These are phyloP conservation scores for Cinchona pubescens DNA, from an alignment of 257 asterid species.

Conservation along the genomic window DNA sequence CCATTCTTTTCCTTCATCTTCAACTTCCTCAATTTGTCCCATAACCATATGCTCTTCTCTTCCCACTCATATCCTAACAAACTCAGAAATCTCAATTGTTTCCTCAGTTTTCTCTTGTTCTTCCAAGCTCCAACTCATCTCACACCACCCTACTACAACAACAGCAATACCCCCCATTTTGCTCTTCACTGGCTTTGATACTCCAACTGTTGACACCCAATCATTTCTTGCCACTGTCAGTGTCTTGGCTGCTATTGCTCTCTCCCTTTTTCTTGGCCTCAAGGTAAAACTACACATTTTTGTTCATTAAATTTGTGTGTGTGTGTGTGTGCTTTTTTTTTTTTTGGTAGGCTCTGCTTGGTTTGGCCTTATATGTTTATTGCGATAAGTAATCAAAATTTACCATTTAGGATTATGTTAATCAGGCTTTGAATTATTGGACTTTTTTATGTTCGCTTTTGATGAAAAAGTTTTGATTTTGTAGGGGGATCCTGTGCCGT, in stretches of 20 bases:
- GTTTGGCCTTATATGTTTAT: not conserved
- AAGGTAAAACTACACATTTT: conserved; percentile 56
- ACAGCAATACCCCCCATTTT: conserved; percentile 43
- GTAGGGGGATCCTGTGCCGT: conserved; percentile 94
- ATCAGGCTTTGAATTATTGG: not conserved
- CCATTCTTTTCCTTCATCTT: conserved; percentile 5
- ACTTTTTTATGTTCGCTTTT: not conserved
- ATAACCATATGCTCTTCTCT: conserved; percentile 14
- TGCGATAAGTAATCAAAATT: not conserved
- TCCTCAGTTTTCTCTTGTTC: conserved; percentile 30
- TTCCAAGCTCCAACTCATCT: conserved; percentile 28
- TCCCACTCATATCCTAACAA: conserved; percentile 24
- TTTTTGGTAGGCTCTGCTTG: not conserved
- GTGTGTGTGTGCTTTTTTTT: no score
- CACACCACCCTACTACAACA: conserved; percentile 13
- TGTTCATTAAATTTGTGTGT: not conserved
- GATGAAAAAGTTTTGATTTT: not conserved
- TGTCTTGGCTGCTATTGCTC: conserved; percentile 77
- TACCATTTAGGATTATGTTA: not conserved
- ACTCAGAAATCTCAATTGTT: conserved; percentile 33
- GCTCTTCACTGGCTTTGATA: conserved; percentile 51
- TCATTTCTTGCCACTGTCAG: conserved; percentile 71
- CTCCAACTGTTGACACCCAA: conserved; percentile 73
- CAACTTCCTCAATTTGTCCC: conserved; percentile 6
- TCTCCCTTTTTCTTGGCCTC: conserved; percentile 80